These are phyloP conservation scores for Typha latifolia DNA, from an alignment of 176 grass and related monocot species.

Conservation along the genomic window DNA sequence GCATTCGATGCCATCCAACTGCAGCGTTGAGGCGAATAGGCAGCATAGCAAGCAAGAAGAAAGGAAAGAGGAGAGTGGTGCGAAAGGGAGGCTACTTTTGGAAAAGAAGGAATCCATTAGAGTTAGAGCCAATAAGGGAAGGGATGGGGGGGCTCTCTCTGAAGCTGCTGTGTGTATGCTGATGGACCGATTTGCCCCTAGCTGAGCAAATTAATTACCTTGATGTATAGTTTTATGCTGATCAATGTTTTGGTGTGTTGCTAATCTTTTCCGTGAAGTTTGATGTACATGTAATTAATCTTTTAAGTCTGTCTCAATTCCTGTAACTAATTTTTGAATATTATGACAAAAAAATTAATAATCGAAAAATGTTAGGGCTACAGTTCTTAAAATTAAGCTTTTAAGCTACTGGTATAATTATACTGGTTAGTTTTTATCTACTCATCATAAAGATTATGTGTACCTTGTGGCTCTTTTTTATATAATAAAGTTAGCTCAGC, in stretches of 20 bases:
- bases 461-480: no score
- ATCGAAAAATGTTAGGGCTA: no score
- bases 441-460: no score
- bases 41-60: not conserved
- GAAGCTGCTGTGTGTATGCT: constrained; percentile 35
- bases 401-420: no score
- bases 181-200: constrained; percentile 56
- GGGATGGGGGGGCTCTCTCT: constrained; percentile 20
- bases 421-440: no score
- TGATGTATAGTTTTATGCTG: not conserved
- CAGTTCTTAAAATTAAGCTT: no score
- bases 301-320: no score
- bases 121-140: constrained; percentile 11
- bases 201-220: not conserved
- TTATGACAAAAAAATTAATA: no score
- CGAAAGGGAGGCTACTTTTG: not conserved
- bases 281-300: no score
- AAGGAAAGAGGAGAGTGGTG: not conserved
- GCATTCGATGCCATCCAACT: not conserved
- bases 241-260: not conserved
- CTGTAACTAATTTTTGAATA: no score
- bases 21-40: not conserved
- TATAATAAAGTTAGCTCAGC: no score
- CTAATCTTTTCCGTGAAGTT: not conserved
- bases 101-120: not conserved